phyloP scores from a whole-genome alignment of 2,329 filamentous ascomycete genomes.

The Truncatella angustata region DNA sequence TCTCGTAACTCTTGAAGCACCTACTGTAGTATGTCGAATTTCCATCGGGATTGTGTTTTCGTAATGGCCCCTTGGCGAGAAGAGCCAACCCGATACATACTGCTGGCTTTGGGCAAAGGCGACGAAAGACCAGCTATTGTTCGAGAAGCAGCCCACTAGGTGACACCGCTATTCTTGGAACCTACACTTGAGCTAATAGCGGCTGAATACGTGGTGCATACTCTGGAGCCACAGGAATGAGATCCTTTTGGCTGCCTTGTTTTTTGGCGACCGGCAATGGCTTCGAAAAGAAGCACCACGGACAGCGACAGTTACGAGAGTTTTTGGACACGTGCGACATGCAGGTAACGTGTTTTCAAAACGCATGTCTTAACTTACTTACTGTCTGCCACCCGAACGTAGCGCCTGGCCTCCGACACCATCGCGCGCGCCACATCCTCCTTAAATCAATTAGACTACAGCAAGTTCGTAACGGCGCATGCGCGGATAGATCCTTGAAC shows the following conservation, averaged over 20 bases:
- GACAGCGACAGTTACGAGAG: neutral
- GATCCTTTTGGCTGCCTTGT: neutral
- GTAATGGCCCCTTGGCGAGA: neutral
- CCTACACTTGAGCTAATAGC: neutral
- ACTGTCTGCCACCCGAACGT: neutral
- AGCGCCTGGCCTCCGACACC: neutral
- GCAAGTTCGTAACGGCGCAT: neutral
- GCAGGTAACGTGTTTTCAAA: too few species aligned
- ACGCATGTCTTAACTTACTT: neutral
- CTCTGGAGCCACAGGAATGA: neutral
- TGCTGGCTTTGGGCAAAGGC: neutral
- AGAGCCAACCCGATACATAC: neutral
- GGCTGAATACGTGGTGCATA: neutral
- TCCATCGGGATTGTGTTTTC: too few species aligned
- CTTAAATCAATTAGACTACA: neutral
- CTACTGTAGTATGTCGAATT: too few species aligned
- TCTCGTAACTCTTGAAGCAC: too few species aligned
- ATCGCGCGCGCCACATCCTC: neutral
- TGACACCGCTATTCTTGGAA: neutral
- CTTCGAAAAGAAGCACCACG: neutral
- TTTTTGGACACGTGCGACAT: neutral
- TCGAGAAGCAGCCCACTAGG: neutral
- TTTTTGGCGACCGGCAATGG: neutral
- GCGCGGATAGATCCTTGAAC: slow-evolving; percentile 3
- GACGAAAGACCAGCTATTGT: neutral